Base-by-base conservation (phyloP, 306 rosid genomes). In the Trifolium repens region DNA sequence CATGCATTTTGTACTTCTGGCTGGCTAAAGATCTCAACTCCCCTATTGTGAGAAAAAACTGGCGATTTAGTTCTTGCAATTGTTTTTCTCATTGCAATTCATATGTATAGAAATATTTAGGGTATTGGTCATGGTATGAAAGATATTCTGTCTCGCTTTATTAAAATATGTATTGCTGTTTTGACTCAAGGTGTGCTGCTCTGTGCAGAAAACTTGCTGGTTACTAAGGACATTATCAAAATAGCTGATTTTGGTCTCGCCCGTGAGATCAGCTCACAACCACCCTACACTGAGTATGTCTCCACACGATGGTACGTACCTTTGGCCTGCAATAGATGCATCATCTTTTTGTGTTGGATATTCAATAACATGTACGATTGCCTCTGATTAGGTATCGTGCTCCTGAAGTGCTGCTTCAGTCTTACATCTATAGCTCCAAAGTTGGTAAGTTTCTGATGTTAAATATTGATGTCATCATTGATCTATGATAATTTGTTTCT, bases 171-270 rank as follows among this genome's bases (percentile, higher is more conserved):
- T 54, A 73, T 73, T 69, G 13, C 19, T 49, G 35, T 47, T 72
- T 62, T 74, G 75, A 77, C 65, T n/a, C 43, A 10, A 69, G 15
- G 3, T 53, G 8, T 49, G 5, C 22, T 26, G 30, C 5, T 60
- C 13, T 44, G 74, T 74, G 80, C 90, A 96, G 99, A 96, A 79
- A 96, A 96, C 89, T 84, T 96, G 78, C 81, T 96, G 78, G 98
- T 96, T 53, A 77, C 92, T 16, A 96, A 92, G 79, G 93, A 90
- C 42, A 22, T 83, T 2, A 92, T 96, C 73, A 96, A 96, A 85
- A 79, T 96, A 15, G 99, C 99, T 55, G 99, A 96, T 89, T 90
- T 96, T 83, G 99, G 99, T 80, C 90, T 96, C 42, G 99, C 96
- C 57, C 93, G 99, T 30, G 99, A 96, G 86, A 82, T 89, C 57